These are phyloP conservation scores for Pisolithus thermaeus DNA, from an alignment of 1,284 basidiomycete species.

Conservation along the genomic window DNA sequence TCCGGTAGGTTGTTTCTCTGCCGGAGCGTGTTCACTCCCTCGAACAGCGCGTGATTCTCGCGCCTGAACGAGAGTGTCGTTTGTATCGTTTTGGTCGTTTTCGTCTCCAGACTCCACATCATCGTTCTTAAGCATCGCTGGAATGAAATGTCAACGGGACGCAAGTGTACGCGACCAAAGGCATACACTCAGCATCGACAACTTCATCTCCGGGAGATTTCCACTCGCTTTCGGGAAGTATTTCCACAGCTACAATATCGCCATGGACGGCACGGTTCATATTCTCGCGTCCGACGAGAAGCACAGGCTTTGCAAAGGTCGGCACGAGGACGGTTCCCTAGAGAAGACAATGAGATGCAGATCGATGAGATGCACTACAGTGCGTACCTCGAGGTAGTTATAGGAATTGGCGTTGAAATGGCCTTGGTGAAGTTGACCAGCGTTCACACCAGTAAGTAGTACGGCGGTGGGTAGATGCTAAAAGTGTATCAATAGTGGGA, in stretches of 20 bases:
- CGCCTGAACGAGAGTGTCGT: constrained; percentile 5
- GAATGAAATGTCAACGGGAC: background rate
- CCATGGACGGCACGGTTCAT: constrained; percentile 97
- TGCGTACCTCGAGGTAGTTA: constrained; percentile 88
- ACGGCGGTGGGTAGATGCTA: constrained; percentile 80
- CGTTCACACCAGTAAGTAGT: constrained; percentile 80
- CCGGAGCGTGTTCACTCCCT: constrained; percentile 14
- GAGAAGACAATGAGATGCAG: background rate
- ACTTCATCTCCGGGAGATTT: constrained; percentile 91
- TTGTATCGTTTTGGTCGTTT: constrained; percentile 35
- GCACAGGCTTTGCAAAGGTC: constrained; percentile 70
- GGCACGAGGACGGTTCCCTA: constrained; percentile 80
- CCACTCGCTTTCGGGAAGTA: constrained; percentile 90
- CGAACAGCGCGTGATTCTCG: constrained; percentile 26
- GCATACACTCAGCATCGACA: constrained; percentile 82
- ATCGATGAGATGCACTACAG: background rate
- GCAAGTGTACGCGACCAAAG: constrained; percentile 2
- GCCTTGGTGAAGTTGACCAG: constrained; percentile 82
- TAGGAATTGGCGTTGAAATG: constrained; percentile 95
- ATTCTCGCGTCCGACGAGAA: constrained; percentile 84
- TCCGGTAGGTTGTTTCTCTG: constrained; percentile 84
- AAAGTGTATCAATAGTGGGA: background rate
- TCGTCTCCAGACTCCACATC: constrained; percentile 66
- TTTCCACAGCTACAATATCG: constrained; percentile 88
- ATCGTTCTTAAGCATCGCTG: constrained; percentile 84